Evolutionary conservation across 345 rosid genomes (phyloP), one percentile per base, ranked within the genome.

Genomic region (Salix exigua): DNA sequence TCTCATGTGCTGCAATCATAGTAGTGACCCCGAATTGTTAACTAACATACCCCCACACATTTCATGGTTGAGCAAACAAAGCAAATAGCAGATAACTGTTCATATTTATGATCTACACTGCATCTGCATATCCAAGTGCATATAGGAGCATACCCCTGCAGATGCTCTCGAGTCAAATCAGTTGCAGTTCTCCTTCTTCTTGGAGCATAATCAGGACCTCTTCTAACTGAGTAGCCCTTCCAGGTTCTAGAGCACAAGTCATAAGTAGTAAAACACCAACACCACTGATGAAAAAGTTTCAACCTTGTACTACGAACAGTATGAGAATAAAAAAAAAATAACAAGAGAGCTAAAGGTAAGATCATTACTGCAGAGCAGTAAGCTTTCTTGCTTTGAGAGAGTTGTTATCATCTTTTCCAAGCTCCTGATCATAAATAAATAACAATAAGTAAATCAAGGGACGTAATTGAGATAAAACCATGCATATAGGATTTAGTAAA

Each of bases 141-240:
- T 8, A 42, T 46, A 25, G 5, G 30, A 17, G n/a, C 61, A 35
- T 77, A 95, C 99, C 89, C 91, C 79, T 88, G 97, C 25, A 93
- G 74, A 91, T 93, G 88, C 81, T 93, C 97, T 73, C 94, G 86
- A 82, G 99, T 95, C 86, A 95, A 84, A 83, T 95, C 97, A 40
- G 99, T 91, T 9, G 94, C 90, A 40, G 82, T 86, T 79, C 78
- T 88, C 92, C 86, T 90, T 79, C 97, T 88, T 82, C 81, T 79
- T 2, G 94, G 97, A 68, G 97, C 94, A 84, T 91, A 95, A 53
- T 80, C 88, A 44, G 97, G 91, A 74, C 99, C 99, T 83, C 86
- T 91, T 76, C 74, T 88, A 71, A 90, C 86, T 6, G 87, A 88
- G 82, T 93, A 95, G 64, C 97, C 98, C 75, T 88, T 91, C 98